Base-by-base conservation (phyloP, 257 asterid species). In the Coffea canephora region DNA sequence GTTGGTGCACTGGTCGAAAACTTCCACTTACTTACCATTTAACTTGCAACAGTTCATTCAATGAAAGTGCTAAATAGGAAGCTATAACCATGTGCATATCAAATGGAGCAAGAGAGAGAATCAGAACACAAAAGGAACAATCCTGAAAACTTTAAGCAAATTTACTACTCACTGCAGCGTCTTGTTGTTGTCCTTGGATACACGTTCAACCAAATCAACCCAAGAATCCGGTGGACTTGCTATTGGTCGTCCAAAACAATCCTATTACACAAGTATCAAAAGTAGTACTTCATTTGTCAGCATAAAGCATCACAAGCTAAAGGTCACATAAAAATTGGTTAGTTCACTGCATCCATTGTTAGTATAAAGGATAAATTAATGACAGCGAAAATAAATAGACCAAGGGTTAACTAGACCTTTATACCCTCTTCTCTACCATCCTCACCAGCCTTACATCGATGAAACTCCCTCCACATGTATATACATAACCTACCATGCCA, bases 211-310 rank as follows among this genome's bases (percentile, higher is more conserved):
- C 88, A 96, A 89, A 88, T 96, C 99, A 77, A 96, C 87, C 99
- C 99, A 96, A 88, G 99, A 93, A 96, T 96, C 99, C 23, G 99
- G 99, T 82, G 98, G 87, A 82, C 99, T 92, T n/a, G 96, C 81
- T 85, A 96, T 96, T 66, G 99, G 99, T 81, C 98, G 90, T 62
- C 93, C 95, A 86, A 96, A 96, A 90, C 98, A 96, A 89, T 94
- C 99, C 99, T 96, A 87, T 74, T 78, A 46, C 76, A 36, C 7
- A 50, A 55, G 48, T 41, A 71, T 69, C 52, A n/a, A 34, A 11
- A n/a, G 34, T 52, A 25, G 54, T 18, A 8, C 7, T 18, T 43
- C 21, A 39, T 41, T 31, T 19, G 25, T 64, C 55, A 14, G 43
- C 19, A 27, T 19, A 54, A 55, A 21, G 55, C 66, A 55, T 57